Percentiles rank a stretch among this genome's conserved stretches.
Evolutionary conservation across 2,329 filamentous ascomycete genomes (phyloP).

Genomic region (Gaeumannomyces sp.): DNA sequence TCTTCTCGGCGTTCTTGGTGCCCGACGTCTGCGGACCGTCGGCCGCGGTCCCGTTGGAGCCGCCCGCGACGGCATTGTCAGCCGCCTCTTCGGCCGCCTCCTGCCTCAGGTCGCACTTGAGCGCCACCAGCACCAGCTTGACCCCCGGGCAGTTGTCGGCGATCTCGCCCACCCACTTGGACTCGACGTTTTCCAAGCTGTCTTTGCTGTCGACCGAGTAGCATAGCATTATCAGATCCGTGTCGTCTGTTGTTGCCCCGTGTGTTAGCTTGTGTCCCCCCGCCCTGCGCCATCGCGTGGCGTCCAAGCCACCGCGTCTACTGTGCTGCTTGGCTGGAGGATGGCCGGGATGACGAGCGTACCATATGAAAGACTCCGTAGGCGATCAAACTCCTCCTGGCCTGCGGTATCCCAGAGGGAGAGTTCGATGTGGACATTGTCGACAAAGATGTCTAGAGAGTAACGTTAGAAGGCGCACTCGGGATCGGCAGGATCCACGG

Average conservation of each 20-base stretch:
- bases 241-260: constrained; percentile 56
- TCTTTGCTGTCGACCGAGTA: constrained; percentile 96
- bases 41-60: constrained; percentile 6
- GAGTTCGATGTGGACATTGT: constrained; percentile 92
- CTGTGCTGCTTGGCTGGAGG: too few species aligned
- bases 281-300: neutral
- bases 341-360: constrained; percentile 10
- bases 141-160: constrained; percentile 95
- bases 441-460: constrained; percentile 84
- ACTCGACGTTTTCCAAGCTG: constrained; percentile 96
- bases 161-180: constrained; percentile 97
- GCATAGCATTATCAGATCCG: constrained; percentile 97
- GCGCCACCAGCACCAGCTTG: constrained; percentile 87
- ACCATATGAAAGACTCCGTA: constrained; percentile 93
- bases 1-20: constrained; percentile 46
- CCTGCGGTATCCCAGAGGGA: constrained; percentile 98
- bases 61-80: constrained; percentile 21
- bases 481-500: constrained; percentile 8
- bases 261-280: constrained; percentile 12
- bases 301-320: neutral
- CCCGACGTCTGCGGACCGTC: constrained; percentile 23
- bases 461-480: neutral
- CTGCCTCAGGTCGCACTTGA: constrained; percentile 95
- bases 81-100: constrained; percentile 61
- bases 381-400: constrained; percentile 96